A percentile compares a stretch with the other conserved stretches of the same genome.
Conservation (phyloP, 139 green algal genomes). For the Tetradesmus lagerheimii region DNA sequence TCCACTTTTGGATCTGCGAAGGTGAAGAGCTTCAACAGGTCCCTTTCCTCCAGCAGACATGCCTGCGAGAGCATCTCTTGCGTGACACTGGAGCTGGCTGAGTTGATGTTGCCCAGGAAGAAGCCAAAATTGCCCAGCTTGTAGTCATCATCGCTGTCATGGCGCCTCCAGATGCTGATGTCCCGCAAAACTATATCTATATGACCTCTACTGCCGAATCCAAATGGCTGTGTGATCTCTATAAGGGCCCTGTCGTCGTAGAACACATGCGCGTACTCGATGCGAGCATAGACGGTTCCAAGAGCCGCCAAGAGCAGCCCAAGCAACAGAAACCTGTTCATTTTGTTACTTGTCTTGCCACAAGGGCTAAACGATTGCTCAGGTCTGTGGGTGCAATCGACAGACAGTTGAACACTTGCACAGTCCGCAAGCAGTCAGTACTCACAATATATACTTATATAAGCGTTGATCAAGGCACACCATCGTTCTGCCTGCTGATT, state of each 20-base stretch:
- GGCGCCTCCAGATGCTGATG: slow-evolving; percentile 12
- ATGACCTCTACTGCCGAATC: slow-evolving; percentile 33
- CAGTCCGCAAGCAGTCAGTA: background rate
- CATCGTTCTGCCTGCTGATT: no score
- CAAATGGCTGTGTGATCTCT: slow-evolving; percentile 32
- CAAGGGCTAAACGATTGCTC: background rate
- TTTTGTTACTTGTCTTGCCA: background rate
- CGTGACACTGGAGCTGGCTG: slow-evolving; percentile 33
- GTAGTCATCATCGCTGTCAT: slow-evolving; percentile 14
- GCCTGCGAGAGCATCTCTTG: background rate
- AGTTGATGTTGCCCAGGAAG: slow-evolving; percentile 44
- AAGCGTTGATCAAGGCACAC: no score
- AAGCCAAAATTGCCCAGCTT: slow-evolving; percentile 64
- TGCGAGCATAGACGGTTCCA: background rate
- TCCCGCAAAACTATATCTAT: slow-evolving; percentile 13
- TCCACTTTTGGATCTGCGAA: slow-evolving; percentile 62
- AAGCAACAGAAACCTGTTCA: background rate
- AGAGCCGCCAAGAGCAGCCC: background rate
- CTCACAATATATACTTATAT: background rate
- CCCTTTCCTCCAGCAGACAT: slow-evolving; percentile 56
- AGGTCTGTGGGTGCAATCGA: background rate
- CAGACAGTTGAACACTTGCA: background rate
- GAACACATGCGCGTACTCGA: slow-evolving; percentile 30
- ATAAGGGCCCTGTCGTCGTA: slow-evolving; percentile 42
- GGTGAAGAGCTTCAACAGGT: slow-evolving; percentile 50